phyloP scores from a whole-genome alignment of 805 yeast genomes.

The Sporopachydermia lactativora region DNA sequence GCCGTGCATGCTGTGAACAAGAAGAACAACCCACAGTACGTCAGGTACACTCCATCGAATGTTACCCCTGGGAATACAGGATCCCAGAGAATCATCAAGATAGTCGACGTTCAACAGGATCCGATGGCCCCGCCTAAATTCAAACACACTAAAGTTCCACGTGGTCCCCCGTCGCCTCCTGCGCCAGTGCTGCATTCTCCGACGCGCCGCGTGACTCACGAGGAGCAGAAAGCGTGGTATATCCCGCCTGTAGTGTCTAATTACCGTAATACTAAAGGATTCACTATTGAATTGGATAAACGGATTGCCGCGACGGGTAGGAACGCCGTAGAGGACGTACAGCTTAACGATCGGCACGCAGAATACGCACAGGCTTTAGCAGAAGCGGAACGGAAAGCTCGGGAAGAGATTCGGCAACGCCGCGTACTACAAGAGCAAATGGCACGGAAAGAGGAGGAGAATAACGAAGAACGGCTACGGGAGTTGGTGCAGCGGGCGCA shows the following conservation, averaged over 20 bases:
- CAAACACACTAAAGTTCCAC: conserved; percentile 59
- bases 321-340: conserved; percentile 19
- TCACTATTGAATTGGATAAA: conserved; percentile 67
- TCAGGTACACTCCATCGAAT: conserved; percentile 30
- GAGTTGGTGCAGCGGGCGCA: conserved; percentile 36
- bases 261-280: conserved; percentile 93
- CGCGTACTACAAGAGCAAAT: conserved; percentile 32
- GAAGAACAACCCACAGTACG: conserved; percentile 26
- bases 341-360: conserved; percentile 43
- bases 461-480: conserved; percentile 37
- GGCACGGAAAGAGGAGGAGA: conserved; percentile 34
- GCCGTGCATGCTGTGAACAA: conserved; percentile 9
- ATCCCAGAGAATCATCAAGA: conserved; percentile 38
- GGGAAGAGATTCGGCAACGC: conserved; percentile 39
- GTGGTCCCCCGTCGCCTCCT: conserved; percentile 58
- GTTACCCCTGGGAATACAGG: conserved; percentile 14
- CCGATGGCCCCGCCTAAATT: conserved; percentile 79
- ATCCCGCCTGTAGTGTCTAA: conserved; percentile 88
- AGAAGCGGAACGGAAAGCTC: conserved; percentile 46
- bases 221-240: conserved; percentile 68
- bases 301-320: conserved; percentile 44
- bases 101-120: conserved; percentile 57
- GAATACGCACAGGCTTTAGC: conserved; percentile 59
- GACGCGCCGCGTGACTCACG: conserved; percentile 40
- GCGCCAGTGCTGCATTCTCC: conserved; percentile 43